Base-by-base conservation (phyloP, 768 basidiomycete species). In the Punctularia strigosozonata region DNA sequence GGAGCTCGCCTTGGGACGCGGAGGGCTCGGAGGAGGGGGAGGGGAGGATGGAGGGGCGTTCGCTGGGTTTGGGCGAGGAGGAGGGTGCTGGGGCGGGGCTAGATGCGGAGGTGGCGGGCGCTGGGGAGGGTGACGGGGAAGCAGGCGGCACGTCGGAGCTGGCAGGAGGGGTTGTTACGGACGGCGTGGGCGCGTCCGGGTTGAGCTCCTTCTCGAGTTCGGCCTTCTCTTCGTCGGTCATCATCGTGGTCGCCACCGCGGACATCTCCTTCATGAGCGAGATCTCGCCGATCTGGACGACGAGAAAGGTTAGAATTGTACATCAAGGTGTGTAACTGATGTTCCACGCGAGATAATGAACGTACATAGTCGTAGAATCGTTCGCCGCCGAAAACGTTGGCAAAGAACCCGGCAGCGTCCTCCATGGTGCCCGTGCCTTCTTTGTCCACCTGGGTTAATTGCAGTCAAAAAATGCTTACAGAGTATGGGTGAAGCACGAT, bases 201-300 rank as follows among this genome's bases (percentile, higher is more conserved):
- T 71, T 76, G 55, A 79, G 68, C 43, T 80, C 78, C 42, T 71
- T 76, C 60, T 89, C 86, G 45, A 89, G 71, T 46, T 88, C 90
- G 8, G 80, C 80, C 59, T 81, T 82, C 52, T 95, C 94, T 51
- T 97, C 95, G 5, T 92, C 90, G 0, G 81, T 75, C 76, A 90
- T 84, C 66, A 90, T 83, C 4, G 84, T 83, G 24, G 80, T 73
- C 12, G 90, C 84, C 19, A 85, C 76, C 24, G 75, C 73, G 18
- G 85, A 79, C 81, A 90, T 86, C 47, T 87, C 88, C 54, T 91
- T 97, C 77, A 95, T 89, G 26, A 97, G 69, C 5, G 84, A 81
- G 39, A 99, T 92, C 64, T 97, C 94, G 42, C 94, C 94, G 45
- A 98, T 94, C 92, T 95, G 57, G 14, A 31, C 21, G n/a, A n/a